Evolutionary conservation across 164 flowering plant genomes (phyloP).

Genomic region (Taxillus chinensis): DNA sequence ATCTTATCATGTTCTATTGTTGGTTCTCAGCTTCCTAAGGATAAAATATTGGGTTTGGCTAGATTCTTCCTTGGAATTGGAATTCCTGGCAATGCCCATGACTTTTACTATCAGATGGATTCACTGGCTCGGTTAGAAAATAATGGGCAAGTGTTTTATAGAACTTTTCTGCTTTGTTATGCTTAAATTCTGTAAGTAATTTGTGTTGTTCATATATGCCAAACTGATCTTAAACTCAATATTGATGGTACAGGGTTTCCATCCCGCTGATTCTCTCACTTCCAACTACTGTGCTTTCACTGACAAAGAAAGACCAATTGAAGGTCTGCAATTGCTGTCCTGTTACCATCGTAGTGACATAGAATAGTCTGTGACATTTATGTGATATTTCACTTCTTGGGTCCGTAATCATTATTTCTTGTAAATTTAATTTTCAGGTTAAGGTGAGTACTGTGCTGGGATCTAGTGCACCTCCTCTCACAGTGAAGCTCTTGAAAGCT

Average conservation of each 20-base stretch:
- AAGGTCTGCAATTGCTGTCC: conserved; percentile 36
- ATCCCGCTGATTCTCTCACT: conserved; percentile 78
- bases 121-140: conserved; percentile 68
- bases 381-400: too few relatives aligned
- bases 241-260: conserved; percentile 46
- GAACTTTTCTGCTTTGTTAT: background rate
- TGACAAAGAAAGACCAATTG: conserved; percentile 59
- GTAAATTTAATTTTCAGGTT: conserved; percentile 26
- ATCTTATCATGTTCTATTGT: conserved; percentile 3
- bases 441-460: conserved; percentile 56
- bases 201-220: background rate
- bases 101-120: conserved; percentile 73
- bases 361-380: too few relatives aligned
- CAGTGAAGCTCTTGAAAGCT: conserved; percentile 48
- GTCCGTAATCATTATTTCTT: background rate
- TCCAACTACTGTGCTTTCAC: conserved; percentile 74
- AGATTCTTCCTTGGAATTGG: conserved; percentile 85
- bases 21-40: conserved; percentile 66
- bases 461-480: conserved; percentile 42
- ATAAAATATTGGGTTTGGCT: conserved; percentile 76
- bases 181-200: background rate
- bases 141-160: conserved; percentile 41
- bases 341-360: too few relatives aligned
- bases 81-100: conserved; percentile 70
- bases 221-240: conserved; percentile 7